Percentiles rank a stretch among this genome's conserved stretches.
phyloP scores from a whole-genome alignment of 2,329 filamentous ascomycete genomes.

The Cercospora sp. region DNA sequence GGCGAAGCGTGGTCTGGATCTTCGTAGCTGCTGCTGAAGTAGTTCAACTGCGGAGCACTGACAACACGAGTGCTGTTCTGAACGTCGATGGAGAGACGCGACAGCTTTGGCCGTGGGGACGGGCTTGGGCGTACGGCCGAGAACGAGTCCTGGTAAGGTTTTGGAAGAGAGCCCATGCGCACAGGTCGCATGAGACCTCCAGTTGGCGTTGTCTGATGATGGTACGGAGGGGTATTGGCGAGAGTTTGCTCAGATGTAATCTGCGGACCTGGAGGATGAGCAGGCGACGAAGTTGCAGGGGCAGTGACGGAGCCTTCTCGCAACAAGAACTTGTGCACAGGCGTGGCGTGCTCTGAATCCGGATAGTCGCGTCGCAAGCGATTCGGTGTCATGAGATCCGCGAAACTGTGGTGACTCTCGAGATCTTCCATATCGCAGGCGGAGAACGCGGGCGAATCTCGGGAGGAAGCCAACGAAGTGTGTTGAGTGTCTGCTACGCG shows the following conservation, averaged over 20 bases:
- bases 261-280: conserved; percentile 11
- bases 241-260: conserved; percentile 26
- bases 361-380: conserved; percentile 17
- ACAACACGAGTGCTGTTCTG: conserved; percentile 4
- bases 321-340: conserved; percentile 6
- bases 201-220: not conserved
- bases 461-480: not conserved
- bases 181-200: conserved; percentile 33
- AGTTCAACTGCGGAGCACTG: not conserved
- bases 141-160: conserved; percentile 19
- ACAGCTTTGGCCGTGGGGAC: conserved; percentile 21
- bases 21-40: not conserved
- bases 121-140: not conserved
- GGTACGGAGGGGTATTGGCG: conserved; percentile 6
- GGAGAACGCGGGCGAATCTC: conserved; percentile 21
- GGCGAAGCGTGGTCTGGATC: conserved; percentile 12
- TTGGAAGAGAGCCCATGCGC: conserved; percentile 35
- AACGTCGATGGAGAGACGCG: conserved; percentile 9
- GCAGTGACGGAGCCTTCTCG: conserved; percentile 25
- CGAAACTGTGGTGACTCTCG: conserved; percentile 36
- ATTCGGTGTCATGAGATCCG: conserved; percentile 34
- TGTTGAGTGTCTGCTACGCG: not conserved
- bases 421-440: conserved; percentile 29
- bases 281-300: conserved; percentile 15
- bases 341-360: not conserved